A percentile compares a stretch with the other conserved stretches of the same genome.
Conservation (phyloP, 345 rosid genomes). For the Syzygium oleosum region DNA sequence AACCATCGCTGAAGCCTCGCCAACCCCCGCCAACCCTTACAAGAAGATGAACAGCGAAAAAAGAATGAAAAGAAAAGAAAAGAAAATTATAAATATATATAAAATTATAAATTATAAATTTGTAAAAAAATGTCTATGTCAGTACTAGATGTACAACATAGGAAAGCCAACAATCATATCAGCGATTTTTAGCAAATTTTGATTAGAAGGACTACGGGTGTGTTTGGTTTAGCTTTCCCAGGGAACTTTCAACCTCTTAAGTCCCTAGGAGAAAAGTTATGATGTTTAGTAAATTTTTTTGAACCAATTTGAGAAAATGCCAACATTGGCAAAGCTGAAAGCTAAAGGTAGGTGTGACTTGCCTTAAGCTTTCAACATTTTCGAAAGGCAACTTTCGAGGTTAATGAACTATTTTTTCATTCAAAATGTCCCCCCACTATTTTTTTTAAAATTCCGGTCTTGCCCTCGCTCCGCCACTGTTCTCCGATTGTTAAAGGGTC, state of each 20-base stretch:
- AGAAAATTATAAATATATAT: background rate
- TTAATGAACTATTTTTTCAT: too few relatives aligned
- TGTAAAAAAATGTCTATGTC: rapidly evolving
- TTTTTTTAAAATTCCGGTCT: too few relatives aligned
- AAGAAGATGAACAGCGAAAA: background rate
- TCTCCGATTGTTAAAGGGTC: rapidly evolving
- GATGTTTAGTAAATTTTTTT: background rate
- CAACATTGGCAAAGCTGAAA: too few relatives aligned
- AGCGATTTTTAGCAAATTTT: rapidly evolving
- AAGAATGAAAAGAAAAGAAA: too few relatives aligned
- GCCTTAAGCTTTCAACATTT: background rate
- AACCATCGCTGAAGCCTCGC: rapidly evolving
- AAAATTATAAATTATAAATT: background rate
- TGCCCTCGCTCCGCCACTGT: background rate
- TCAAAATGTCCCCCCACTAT: too few relatives aligned
- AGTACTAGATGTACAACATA: background rate
- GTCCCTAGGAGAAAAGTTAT: background rate
- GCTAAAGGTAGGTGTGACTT: background rate
- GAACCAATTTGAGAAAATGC: background rate
- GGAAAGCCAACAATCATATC: rapidly evolving
- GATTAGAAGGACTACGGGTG: rapidly evolving
- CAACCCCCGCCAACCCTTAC: rapidly evolving
- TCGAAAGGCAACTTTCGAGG: background rate
- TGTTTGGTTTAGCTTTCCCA: background rate
- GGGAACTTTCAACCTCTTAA: background rate